Evolutionary conservation across 2,329 filamentous ascomycete genomes (phyloP).

Genomic region (Hymenoscyphus salicellus): DNA sequence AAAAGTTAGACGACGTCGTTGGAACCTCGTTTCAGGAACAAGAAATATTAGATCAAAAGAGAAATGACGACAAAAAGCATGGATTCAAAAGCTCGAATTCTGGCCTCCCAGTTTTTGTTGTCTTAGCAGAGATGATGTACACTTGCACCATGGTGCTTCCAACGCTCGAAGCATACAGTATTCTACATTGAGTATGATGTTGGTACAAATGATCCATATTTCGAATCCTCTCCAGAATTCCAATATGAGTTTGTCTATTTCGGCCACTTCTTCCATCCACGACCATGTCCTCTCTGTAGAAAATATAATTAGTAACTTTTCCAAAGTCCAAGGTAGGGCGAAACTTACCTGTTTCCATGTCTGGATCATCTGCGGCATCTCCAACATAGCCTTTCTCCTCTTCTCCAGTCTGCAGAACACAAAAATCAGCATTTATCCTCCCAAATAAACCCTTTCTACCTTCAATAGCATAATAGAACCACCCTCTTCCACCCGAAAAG

Average conservation of each 20-base stretch:
- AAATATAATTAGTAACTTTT: slow-evolving; percentile 24
- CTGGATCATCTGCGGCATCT: slow-evolving; percentile 88
- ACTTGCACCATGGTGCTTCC: slow-evolving; percentile 18
- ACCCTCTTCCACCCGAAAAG: neutral
- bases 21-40: too few relatives aligned
- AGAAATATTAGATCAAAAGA: neutral
- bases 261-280: slow-evolving; percentile 73
- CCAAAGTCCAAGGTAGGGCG: neutral
- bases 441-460: slow-evolving; percentile 25
- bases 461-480: neutral
- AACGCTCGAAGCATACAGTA: slow-evolving; percentile 24
- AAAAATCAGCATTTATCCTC: slow-evolving; percentile 34
- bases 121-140: slow-evolving; percentile 13
- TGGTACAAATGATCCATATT: slow-evolving; percentile 25
- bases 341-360: slow-evolving; percentile 83
- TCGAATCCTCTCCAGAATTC: slow-evolving; percentile 7
- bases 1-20: too few relatives aligned
- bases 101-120: neutral
- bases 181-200: slow-evolving; percentile 19
- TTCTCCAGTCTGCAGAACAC: slow-evolving; percentile 66
- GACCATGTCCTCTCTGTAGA: slow-evolving; percentile 63
- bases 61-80: neutral
- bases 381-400: slow-evolving; percentile 86
- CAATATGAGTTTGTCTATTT: slow-evolving; percentile 39
- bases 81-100: too few relatives aligned